These are phyloP conservation scores for Diplodia mutila DNA, from an alignment of 2,329 filamentous ascomycete species.

Conservation along the genomic window DNA sequence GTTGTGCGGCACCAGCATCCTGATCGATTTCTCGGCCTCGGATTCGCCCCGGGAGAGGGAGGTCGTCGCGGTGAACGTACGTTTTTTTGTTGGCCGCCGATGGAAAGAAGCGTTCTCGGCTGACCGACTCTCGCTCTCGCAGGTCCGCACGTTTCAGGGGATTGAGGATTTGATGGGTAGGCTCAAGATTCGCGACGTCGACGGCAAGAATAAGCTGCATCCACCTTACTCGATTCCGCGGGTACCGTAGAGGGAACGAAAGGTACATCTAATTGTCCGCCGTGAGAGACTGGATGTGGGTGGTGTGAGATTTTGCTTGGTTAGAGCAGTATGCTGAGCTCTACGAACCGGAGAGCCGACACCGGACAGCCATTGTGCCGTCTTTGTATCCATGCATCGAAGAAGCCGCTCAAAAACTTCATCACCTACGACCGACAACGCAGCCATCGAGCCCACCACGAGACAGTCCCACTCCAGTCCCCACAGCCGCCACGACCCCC, in stretches of 20 bases:
- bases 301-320: neutral
- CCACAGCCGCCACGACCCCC: no score
- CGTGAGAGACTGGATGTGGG: neutral
- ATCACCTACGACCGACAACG: no score
- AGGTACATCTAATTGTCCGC: neutral
- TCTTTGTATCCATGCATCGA: no score
- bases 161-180: slow-evolving; percentile 1
- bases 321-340: no score
- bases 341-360: no score
- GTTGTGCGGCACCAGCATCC: slow-evolving; percentile 35
- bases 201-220: slow-evolving; percentile 1
- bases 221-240: neutral
- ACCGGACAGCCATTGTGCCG: no score
- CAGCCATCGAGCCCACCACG: no score
- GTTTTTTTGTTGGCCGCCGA: neutral
- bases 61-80: neutral
- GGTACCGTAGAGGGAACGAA: neutral
- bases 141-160: slow-evolving; percentile 8
- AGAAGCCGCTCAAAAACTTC: no score
- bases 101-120: no score
- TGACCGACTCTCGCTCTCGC: no score
- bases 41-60: neutral
- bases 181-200: slow-evolving; percentile 1
- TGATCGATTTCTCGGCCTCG: slow-evolving; percentile 13
- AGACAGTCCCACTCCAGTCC: no score